These are phyloP conservation scores for Leucoagaricus sp. DNA, from an alignment of 1,284 basidiomycete genomes.

Conservation along the genomic window DNA sequence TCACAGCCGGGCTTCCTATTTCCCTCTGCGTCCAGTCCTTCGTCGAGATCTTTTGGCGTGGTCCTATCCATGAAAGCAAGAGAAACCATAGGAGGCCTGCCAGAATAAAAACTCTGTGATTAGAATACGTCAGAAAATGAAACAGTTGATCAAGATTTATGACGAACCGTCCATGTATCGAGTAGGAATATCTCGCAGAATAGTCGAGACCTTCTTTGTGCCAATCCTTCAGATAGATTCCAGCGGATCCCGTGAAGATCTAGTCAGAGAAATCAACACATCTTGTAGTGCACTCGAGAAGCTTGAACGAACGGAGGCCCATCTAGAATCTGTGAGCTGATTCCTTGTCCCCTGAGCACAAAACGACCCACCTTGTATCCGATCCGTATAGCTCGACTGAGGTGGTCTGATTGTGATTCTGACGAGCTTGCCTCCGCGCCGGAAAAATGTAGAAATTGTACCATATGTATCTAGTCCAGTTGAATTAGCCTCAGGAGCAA, in stretches of 20 bases:
- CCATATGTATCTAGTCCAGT: conserved; percentile 49
- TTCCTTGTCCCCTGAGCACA: neutral
- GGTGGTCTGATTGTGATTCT: conserved; percentile 52
- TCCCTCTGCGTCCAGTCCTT: conserved; percentile 29
- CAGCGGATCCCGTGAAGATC: conserved; percentile 64
- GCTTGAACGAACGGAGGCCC: conserved; percentile 56
- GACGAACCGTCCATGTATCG: conserved; percentile 59
- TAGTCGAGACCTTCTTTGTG: conserved; percentile 50
- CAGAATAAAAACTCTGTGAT: conserved; percentile 60
- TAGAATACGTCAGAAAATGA: neutral
- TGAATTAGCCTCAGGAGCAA: neutral
- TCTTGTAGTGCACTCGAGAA: neutral
- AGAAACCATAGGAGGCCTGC: conserved; percentile 59
- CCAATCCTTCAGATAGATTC: conserved; percentile 47
- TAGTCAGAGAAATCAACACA: conserved; percentile 26
- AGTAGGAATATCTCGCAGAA: conserved; percentile 67
- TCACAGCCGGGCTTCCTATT: conserved; percentile 50
- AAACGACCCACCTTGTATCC: conserved; percentile 50
- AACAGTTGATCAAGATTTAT: too few relatives aligned
- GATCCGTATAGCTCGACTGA: conserved; percentile 59
- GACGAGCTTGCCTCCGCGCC: conserved; percentile 50
- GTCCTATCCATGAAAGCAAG: conserved; percentile 53
- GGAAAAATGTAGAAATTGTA: conserved; percentile 58
- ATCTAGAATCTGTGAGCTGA: conserved; percentile 42
- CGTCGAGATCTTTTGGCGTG: conserved; percentile 49